phyloP scores from a whole-genome alignment of 768 basidiomycete genomes.

The Leccinum boreale region DNA sequence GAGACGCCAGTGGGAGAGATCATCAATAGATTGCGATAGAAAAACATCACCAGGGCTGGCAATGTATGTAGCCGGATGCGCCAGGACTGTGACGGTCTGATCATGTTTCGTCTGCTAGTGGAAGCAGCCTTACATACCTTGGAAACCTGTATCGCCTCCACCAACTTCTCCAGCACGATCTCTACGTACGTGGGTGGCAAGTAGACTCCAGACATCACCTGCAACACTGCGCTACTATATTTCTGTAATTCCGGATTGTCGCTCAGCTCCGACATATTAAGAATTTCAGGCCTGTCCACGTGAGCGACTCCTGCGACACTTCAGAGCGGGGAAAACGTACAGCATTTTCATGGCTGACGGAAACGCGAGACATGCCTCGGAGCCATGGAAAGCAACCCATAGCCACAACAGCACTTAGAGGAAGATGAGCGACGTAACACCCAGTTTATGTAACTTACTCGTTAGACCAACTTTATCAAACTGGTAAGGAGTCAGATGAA shows the following conservation, averaged over 20 bases:
- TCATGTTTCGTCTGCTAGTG: constrained; percentile 10
- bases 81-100: constrained; percentile 63
- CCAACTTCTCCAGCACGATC: constrained; percentile 57
- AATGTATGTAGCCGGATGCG: constrained; percentile 83
- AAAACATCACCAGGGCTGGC: constrained; percentile 86
- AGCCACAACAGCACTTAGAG: constrained; percentile 74
- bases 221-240: constrained; percentile 76
- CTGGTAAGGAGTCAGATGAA: constrained; percentile 33
- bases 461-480: constrained; percentile 89
- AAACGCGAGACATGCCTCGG: constrained; percentile 71
- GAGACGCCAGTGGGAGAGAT: constrained; percentile 65
- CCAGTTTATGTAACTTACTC: constrained; percentile 39
- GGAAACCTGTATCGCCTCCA: constrained; percentile 73
- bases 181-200: constrained; percentile 65
- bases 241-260: constrained; percentile 80
- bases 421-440: constrained; percentile 15
- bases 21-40: constrained; percentile 83
- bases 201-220: constrained; percentile 79
- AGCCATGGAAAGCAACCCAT: constrained; percentile 71
- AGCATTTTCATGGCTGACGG: constrained; percentile 76
- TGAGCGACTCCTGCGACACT: constrained; percentile 1
- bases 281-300: constrained; percentile 69
- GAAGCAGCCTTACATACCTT: constrained; percentile 43
- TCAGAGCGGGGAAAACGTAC: constrained; percentile 42
- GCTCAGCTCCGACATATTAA: constrained; percentile 88